Evolutionary conservation across 2,329 filamentous ascomycete species (phyloP), one percentile per base, ranked within the genome.

Genomic region (Parastagonospora avenae): DNA sequence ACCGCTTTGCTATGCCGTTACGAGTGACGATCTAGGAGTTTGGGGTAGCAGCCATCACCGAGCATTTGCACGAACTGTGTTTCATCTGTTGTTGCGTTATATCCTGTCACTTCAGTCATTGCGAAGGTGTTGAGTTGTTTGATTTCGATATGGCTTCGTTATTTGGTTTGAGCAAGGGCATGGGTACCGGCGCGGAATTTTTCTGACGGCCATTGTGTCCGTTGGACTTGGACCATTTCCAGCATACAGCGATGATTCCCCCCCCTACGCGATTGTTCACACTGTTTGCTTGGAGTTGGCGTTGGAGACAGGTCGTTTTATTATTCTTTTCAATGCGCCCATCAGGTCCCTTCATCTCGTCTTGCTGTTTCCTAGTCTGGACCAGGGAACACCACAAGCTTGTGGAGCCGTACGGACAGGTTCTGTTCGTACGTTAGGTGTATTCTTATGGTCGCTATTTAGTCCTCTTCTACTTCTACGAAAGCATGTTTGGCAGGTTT

Each of bases 221-320:
- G 56, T 66, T 63, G 63, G 70, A 62, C 60, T 62, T 67, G 66
- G 68, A 65, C 60, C 66, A 62, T 73, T 74, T 74, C 63, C 62
- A 72, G 71, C 71, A 74, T 75, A 72, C 68, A 74, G 71, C 72
- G 69, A 74, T 73, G 72, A 75, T 75, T 74, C 71, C 72, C 43
- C n/a, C 72, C 72, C 70, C 73, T 72, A 67, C 65, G 71, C 72
- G 70, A 69, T 73, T 66, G 71, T 60, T 50, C 64, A 64, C 42
- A 60, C 56, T 60, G 57, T 59, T 61, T 62, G 57, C 58, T 56
- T 47, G 60, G 59, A 64, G 62, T 57, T 55, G 70, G 69, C 64
- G 69, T 70, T 52, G 54, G 57, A 61, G 59, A 64, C 41, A 19
- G 44, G 37, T 50, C 36, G 15, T 29, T 43, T 55, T 44, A 30